These are phyloP conservation scores for Auricularia cornea DNA, from an alignment of 768 basidiomycete genomes.

Conservation along the genomic window DNA sequence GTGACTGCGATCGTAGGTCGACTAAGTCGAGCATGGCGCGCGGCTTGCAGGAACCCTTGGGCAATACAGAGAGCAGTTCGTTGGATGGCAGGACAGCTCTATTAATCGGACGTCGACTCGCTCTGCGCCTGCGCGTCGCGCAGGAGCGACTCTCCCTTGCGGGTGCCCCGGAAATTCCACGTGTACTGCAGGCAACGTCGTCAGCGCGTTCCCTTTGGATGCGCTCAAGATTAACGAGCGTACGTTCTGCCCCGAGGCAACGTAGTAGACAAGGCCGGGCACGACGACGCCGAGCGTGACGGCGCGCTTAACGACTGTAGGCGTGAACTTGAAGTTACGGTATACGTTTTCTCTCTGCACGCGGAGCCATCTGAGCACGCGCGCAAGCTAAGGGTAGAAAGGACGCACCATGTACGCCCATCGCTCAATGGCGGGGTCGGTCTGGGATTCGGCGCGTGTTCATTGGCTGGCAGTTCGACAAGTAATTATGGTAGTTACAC, in stretches of 20 bases:
- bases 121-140: too few species aligned
- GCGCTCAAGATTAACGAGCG: too few species aligned
- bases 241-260: slow-evolving; percentile 16
- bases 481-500: background rate
- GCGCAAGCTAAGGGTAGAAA: too few species aligned
- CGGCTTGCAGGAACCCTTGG: too few species aligned
- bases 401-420: slow-evolving; percentile 50
- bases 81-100: too few species aligned
- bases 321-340: slow-evolving; percentile 74
- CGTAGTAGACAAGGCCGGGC: slow-evolving; percentile 46
- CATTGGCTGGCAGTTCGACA: background rate
- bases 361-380: too few species aligned
- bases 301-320: slow-evolving; percentile 50
- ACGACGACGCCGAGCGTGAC: slow-evolving; percentile 54
- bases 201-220: too few species aligned
- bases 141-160: slow-evolving; percentile 1
- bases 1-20: too few species aligned
- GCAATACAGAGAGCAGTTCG: too few species aligned
- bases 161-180: slow-evolving; percentile 2
- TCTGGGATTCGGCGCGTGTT: slow-evolving; percentile 33
- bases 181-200: background rate
- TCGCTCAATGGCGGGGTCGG: slow-evolving; percentile 46
- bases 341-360: slow-evolving; percentile 77
- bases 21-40: too few species aligned
- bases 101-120: too few species aligned